A percentile compares a stretch with the other conserved stretches of the same genome.
Conservation (phyloP, 2,329 filamentous ascomycete species). For the Xylaria digitata region DNA sequence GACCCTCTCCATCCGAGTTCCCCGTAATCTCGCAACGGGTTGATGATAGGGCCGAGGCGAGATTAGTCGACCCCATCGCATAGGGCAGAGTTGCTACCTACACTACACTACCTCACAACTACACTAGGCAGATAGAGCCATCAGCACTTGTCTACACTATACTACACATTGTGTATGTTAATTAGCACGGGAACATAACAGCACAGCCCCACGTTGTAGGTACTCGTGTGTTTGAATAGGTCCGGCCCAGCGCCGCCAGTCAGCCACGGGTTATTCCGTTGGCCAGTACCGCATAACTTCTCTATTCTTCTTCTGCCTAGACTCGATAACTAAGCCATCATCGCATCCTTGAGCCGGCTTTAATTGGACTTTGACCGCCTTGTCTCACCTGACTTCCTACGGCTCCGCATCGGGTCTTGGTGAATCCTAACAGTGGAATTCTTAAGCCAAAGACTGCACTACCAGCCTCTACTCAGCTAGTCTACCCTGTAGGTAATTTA, state of each 20-base stretch:
- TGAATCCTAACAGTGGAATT: slow-evolving; percentile 34
- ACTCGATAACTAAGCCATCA: not conserved
- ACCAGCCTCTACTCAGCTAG: too few species aligned
- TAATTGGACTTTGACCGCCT: slow-evolving; percentile 33
- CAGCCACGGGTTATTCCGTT: slow-evolving; percentile 25
- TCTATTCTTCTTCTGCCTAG: not conserved
- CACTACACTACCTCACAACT: too few species aligned
- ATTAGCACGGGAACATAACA: slow-evolving; percentile 7
- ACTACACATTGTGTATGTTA: not conserved
- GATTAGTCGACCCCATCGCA: not conserved
- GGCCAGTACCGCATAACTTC: not conserved
- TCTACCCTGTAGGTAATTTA: not conserved
- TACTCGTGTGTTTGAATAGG: not conserved
- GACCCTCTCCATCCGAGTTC: not conserved
- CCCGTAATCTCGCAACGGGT: slow-evolving; percentile 10
- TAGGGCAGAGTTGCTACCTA: slow-evolving; percentile 7
- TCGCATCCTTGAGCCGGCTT: slow-evolving; percentile 10
- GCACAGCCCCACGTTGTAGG: slow-evolving; percentile 11
- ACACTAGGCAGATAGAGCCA: too few species aligned
- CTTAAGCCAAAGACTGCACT: slow-evolving; percentile 8
- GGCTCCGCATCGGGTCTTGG: slow-evolving; percentile 20
- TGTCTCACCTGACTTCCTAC: slow-evolving; percentile 29
- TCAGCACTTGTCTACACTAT: too few species aligned
- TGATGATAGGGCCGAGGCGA: slow-evolving; percentile 7
- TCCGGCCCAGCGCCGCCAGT: not conserved